phyloP scores from a whole-genome alignment of 1,139 yeast species.

The Yarrowia galli region DNA sequence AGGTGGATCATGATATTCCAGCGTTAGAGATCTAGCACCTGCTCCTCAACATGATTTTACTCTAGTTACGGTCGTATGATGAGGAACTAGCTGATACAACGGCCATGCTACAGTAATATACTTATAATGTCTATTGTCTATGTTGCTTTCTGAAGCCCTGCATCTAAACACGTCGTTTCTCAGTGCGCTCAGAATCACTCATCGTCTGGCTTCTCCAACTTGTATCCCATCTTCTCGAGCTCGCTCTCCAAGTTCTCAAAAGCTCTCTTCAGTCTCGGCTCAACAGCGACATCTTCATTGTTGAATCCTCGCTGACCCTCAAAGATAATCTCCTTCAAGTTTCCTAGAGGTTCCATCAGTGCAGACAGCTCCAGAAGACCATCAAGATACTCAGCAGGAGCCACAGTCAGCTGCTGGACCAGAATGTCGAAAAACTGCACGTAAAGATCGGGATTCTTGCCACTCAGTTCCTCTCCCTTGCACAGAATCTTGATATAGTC shows the following conservation, averaged over 20 bases:
- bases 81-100: no score
- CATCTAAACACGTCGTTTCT: not conserved
- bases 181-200: not conserved
- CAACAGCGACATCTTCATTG: not conserved
- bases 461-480: slow-evolving; percentile 12
- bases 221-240: slow-evolving; percentile 17
- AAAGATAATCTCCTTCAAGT: slow-evolving; percentile 19
- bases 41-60: no score
- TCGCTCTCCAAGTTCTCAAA: not conserved
- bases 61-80: no score
- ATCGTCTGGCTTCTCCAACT: slow-evolving; percentile 7
- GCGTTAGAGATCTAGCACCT: no score
- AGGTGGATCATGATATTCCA: no score
- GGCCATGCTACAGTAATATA: no score
- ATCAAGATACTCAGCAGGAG: slow-evolving; percentile 26
- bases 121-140: no score
- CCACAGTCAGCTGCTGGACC: not conserved
- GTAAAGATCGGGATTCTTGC: not conserved
- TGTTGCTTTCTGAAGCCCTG: no score
- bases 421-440: slow-evolving; percentile 7
- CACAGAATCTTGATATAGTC: slow-evolving; percentile 13
- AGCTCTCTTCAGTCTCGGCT: not conserved
- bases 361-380: slow-evolving; percentile 22
- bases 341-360: slow-evolving; percentile 9
- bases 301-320: slow-evolving; percentile 35